phyloP scores from a whole-genome alignment of 1,139 yeast species.

The Pichia sp. region DNA sequence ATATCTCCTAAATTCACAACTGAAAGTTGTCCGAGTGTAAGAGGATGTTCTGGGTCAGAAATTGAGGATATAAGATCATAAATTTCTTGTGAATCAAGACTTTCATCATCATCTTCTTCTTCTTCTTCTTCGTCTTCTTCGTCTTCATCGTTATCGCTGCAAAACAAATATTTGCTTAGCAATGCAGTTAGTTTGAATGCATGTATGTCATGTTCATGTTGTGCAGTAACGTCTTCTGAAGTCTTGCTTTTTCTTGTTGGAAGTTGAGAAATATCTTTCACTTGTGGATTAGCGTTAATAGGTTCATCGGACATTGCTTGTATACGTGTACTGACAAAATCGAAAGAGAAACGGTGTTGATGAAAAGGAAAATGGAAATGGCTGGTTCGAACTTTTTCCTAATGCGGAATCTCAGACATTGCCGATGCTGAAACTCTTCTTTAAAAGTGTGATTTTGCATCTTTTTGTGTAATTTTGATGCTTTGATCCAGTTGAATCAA shows the following conservation, averaged over 20 bases:
- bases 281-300: constrained; percentile 87
- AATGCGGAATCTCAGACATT: not conserved
- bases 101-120: constrained; percentile 32
- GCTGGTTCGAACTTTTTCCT: not conserved
- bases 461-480: not conserved
- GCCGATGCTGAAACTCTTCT: not conserved
- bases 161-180: constrained; percentile 4
- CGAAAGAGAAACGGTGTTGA: not conserved
- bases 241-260: constrained; percentile 51
- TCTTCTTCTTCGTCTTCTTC: constrained; percentile 36
- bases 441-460: not conserved
- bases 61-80: constrained; percentile 76
- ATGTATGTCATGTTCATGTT: constrained; percentile 3
- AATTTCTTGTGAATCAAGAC: constrained; percentile 72
- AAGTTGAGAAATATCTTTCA: constrained; percentile 65
- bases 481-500: not conserved
- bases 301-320: constrained; percentile 42
- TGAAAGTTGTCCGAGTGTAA: constrained; percentile 88
- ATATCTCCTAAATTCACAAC: constrained; percentile 87
- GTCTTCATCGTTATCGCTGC: constrained; percentile 19
- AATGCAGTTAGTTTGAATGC: constrained; percentile 11
- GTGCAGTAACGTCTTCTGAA: not conserved
- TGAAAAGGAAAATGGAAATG: not conserved
- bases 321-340: not conserved
- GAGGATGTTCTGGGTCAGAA: constrained; percentile 97